These are phyloP conservation scores for Xylaria sp. DNA, from an alignment of 2,329 filamentous ascomycete species.

Conservation along the genomic window DNA sequence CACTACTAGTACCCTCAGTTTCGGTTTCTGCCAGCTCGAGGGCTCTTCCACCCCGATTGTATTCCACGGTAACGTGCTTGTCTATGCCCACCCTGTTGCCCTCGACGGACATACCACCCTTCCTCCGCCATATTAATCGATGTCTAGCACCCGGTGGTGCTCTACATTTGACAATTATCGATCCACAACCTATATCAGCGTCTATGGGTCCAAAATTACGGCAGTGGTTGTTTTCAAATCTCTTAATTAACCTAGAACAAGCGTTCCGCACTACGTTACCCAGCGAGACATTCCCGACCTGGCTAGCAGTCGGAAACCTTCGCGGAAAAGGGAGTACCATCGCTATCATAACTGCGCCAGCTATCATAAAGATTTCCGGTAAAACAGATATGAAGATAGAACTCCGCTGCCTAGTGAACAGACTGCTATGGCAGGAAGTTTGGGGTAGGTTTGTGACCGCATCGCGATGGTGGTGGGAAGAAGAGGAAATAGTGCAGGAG, in stretches of 20 bases:
- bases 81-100: constrained; percentile 67
- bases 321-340: constrained; percentile 60
- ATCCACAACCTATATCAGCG: constrained; percentile 67
- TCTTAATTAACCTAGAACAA: constrained; percentile 68
- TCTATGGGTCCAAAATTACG: constrained; percentile 68
- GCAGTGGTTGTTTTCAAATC: constrained; percentile 70
- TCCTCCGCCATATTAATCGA: constrained; percentile 67
- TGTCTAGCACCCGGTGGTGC: constrained; percentile 66
- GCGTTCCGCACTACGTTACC: constrained; percentile 70
- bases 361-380: constrained; percentile 50
- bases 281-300: constrained; percentile 66
- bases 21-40: constrained; percentile 50
- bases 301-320: constrained; percentile 67
- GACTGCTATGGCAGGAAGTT: constrained; percentile 70
- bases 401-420: constrained; percentile 63
- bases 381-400: constrained; percentile 54
- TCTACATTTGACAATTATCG: constrained; percentile 70
- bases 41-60: constrained; percentile 56
- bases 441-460: constrained; percentile 66
- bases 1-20: constrained; percentile 47
- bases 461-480: constrained; percentile 71
- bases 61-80: constrained; percentile 63
- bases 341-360: constrained; percentile 62
- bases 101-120: constrained; percentile 64
- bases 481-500: constrained; percentile 64